phyloP scores from a whole-genome alignment of 2,329 filamentous ascomycete species.

The Colletotrichum incanum region DNA sequence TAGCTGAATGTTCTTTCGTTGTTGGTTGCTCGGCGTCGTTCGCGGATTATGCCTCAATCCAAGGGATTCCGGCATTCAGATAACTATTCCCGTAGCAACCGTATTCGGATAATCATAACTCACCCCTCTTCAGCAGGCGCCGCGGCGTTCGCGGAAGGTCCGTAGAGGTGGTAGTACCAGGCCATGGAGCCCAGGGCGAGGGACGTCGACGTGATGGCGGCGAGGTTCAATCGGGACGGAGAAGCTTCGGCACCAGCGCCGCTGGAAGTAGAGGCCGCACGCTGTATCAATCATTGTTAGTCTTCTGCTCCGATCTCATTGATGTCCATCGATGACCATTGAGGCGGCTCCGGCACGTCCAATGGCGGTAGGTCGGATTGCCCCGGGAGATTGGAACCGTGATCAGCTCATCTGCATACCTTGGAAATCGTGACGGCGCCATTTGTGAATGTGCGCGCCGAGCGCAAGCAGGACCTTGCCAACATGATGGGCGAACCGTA shows the following conservation, averaged over 20 bases:
- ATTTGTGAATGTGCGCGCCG: slow-evolving; percentile 88
- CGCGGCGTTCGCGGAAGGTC: slow-evolving; percentile 88
- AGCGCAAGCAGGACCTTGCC: slow-evolving; percentile 91
- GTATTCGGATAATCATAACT: slow-evolving; percentile 62
- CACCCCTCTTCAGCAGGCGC: slow-evolving; percentile 98
- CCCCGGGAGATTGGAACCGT: slow-evolving; percentile 54
- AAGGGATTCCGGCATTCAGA: slow-evolving; percentile 29
- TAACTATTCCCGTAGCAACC: slow-evolving; percentile 30
- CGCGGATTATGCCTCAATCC: slow-evolving; percentile 44
- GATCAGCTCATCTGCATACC: slow-evolving; percentile 72
- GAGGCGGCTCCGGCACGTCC: slow-evolving; percentile 37
- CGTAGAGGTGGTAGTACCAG: slow-evolving; percentile 98
- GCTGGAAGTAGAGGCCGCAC: slow-evolving; percentile 81
- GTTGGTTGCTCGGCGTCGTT: slow-evolving; percentile 23
- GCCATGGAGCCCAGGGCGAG: slow-evolving; percentile 90
- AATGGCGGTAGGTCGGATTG: slow-evolving; percentile 45
- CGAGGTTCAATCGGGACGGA: slow-evolving; percentile 86
- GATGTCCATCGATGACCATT: slow-evolving; percentile 44
- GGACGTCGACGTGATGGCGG: slow-evolving; percentile 88
- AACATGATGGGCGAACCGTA: slow-evolving; percentile 81
- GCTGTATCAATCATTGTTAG: slow-evolving; percentile 64
- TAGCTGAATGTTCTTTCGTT: slow-evolving; percentile 32
- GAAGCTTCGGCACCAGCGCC: slow-evolving; percentile 79
- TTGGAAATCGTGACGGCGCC: slow-evolving; percentile 80
- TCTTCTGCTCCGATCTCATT: slow-evolving; percentile 46